Evolutionary conservation across 257 asterid species (phyloP).

Genomic region (Ehretia macrophylla): DNA sequence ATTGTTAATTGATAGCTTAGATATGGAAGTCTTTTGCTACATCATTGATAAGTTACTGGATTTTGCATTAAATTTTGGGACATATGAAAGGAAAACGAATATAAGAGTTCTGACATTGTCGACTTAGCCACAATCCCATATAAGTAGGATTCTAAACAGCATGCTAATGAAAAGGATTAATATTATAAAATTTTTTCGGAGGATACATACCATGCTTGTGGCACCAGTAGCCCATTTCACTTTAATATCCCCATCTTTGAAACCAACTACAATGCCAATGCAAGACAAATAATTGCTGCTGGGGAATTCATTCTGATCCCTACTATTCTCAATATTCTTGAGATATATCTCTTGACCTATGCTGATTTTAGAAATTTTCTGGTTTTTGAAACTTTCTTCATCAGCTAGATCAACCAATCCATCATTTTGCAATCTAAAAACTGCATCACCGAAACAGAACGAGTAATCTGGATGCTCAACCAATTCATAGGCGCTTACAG

Average conservation of each 20-base stretch:
- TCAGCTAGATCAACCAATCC: slow-evolving; percentile 11
- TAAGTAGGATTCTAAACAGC: no score
- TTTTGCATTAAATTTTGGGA: no score
- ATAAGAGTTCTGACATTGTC: no score
- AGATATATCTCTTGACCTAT: slow-evolving; percentile 15
- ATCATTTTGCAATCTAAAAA: slow-evolving; percentile 34
- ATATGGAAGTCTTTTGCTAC: no score
- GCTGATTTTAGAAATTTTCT: slow-evolving; percentile 13
- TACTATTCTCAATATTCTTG: slow-evolving; percentile 18
- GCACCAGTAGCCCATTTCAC: slow-evolving; percentile 89
- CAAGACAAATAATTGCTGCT: slow-evolving; percentile 33
- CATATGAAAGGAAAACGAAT: no score
- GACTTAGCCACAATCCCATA: no score
- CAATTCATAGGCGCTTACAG: slow-evolving; percentile 90
- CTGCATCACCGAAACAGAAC: slow-evolving; percentile 59
- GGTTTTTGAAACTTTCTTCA: slow-evolving; percentile 10
- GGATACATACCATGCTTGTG: slow-evolving; percentile 47
- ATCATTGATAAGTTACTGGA: no score
- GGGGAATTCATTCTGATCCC: slow-evolving; percentile 19
- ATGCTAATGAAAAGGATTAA: no score
- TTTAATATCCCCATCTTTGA: slow-evolving; percentile 52
- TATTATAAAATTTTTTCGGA: no score
- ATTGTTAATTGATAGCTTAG: no score
- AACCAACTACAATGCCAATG: slow-evolving; percentile 67
- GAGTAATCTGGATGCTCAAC: slow-evolving; percentile 78